Evolutionary conservation across 768 basidiomycete genomes (phyloP), one percentile per base, ranked within the genome.

Genomic region (Suillus decipiens): DNA sequence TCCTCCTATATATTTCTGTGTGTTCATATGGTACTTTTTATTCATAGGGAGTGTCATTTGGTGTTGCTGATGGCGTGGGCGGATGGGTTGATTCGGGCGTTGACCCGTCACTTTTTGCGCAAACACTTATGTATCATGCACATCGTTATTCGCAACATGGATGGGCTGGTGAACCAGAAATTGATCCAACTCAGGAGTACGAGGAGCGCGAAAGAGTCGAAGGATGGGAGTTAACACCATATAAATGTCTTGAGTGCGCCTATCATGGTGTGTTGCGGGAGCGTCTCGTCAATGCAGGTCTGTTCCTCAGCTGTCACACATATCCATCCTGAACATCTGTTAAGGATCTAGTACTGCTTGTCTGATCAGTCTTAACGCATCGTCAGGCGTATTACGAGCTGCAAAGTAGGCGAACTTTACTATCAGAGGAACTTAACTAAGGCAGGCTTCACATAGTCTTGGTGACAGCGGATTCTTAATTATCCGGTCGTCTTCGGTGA

Each of bases 41-140:
- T 53, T 0, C 28, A n/a, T 36, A 93, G 90, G 90, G 91, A 28
- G 73, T 92, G 34, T 84, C 90, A 2, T 81, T 97, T 60, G 94
- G 93, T 42, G 85, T 97, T 5, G 92, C 95, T 43, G 95, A 98
- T 69, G 95, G 95, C 22, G 95, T 97, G 5, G 95, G 95, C 2
- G 95, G 95, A 22, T 98, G 96, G 96, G 83, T 86, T 55, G 85
- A 89, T 42, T 84, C 85, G 33, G 90, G 93, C 17, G 84, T 93
- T 59, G 94, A 97, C 75, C 93, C 93, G 1, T 89, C 93, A 0
- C 78, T 96, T 51, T 98, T 96, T 78, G 89, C 94, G 1, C 95
- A 97, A 76, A 86, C 92, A 0, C 79, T 98, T 58, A 95, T 96
- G 91, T 95, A 89, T 75, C 88, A 92, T 74, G 87, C 92, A 2